Conservation (phyloP, 2,329 filamentous ascomycete genomes). For the Ophiocordyceps polyrhachis-furcata region DNA sequence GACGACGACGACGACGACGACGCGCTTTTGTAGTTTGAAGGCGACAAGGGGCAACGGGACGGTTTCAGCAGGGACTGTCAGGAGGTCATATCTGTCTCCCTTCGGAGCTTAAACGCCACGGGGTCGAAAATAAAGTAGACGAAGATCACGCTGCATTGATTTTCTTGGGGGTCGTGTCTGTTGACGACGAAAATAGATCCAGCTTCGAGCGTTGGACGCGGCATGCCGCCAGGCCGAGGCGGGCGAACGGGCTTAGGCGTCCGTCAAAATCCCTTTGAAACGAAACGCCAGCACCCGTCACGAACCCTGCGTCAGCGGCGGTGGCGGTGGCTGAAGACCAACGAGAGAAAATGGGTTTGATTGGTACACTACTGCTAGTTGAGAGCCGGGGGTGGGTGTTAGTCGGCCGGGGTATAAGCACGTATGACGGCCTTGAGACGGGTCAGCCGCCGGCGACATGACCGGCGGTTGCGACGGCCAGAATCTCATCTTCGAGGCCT, state of each 20-base stretch:
- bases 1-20: not conserved
- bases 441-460: conserved; percentile 25
- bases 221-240: not conserved
- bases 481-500: conserved; percentile 65
- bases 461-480: conserved; percentile 66
- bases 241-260: not conserved
- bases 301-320: not conserved
- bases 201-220: not conserved
- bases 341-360: not conserved
- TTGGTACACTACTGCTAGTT: not conserved
- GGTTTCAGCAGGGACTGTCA: not conserved
- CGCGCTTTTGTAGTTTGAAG: not conserved
- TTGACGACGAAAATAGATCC: not conserved
- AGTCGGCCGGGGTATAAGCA: not conserved
- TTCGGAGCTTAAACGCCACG: not conserved
- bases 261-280: not conserved
- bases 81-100: not conserved
- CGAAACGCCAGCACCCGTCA: not conserved
- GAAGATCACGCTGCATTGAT: not conserved
- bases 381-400: not conserved
- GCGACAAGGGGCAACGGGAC: not conserved
- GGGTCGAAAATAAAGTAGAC: not conserved
- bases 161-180: not conserved
- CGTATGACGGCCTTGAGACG: not conserved
- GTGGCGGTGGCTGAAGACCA: not conserved